Percentiles rank a stretch among this genome's conserved stretches.
phyloP scores from a whole-genome alignment of 441 rosid genomes.

The Pelargonium myrrhifolium region DNA sequence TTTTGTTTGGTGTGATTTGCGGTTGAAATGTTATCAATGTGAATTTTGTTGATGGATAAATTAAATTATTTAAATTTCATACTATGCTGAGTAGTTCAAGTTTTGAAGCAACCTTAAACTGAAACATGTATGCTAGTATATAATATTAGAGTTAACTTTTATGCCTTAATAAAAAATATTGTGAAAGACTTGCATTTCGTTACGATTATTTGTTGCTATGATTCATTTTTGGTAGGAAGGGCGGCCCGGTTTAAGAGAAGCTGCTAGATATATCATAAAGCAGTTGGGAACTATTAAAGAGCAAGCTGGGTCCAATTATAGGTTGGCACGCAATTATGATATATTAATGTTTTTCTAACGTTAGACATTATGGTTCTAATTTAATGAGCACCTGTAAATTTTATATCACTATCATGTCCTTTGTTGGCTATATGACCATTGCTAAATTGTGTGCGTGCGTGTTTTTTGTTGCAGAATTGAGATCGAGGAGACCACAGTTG shows the following conservation, averaged over 20 bases:
- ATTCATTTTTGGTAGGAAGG: slow-evolving; percentile 58
- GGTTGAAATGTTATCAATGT: no score
- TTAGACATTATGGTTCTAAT: no score
- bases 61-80: no score
- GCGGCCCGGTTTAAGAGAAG: slow-evolving; percentile 73
- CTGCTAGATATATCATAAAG: slow-evolving; percentile 65
- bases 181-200: neutral
- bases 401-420: slow-evolving; percentile 1
- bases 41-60: no score
- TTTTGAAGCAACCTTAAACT: neutral
- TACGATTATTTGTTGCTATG: neutral
- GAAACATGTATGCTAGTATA: neutral
- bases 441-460: no score
- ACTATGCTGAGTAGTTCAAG: neutral
- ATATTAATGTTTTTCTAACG: no score
- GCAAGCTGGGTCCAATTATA: slow-evolving; percentile 65
- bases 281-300: slow-evolving; percentile 61
- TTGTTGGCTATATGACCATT: neutral
- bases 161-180: no score
- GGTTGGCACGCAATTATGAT: slow-evolving; percentile 36
- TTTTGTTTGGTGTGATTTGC: no score
- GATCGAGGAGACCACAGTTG: slow-evolving; percentile 70
- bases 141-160: neutral
- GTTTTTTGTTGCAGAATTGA: slow-evolving; percentile 50
- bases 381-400: neutral